Evolutionary conservation across 495 filamentous ascomycete species (phyloP).

Genomic region (Corynascus novoguineensis): DNA sequence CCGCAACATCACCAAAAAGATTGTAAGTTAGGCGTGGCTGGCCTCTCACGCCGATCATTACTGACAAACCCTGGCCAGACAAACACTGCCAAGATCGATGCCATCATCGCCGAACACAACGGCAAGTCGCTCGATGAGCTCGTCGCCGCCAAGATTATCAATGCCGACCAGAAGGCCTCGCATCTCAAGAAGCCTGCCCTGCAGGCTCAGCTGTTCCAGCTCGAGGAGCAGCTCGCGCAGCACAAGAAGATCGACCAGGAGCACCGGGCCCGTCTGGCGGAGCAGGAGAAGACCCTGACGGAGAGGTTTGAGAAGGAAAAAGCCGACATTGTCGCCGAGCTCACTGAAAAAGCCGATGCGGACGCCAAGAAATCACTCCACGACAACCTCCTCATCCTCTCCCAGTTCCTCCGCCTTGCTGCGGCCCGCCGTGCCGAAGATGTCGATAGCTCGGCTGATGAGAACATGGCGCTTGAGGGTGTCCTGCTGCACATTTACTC

Average conservation of each 20-base stretch:
- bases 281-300: slow-evolving; percentile 61
- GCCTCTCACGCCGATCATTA: neutral
- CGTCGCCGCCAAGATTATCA: slow-evolving; percentile 77
- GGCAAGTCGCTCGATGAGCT: slow-evolving; percentile 77
- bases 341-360: slow-evolving; percentile 52
- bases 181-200: slow-evolving; percentile 83
- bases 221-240: slow-evolving; percentile 77
- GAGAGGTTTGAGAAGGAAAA: slow-evolving; percentile 69
- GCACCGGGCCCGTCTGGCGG: slow-evolving; percentile 62
- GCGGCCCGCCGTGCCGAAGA: slow-evolving; percentile 63
- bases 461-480: slow-evolving; percentile 84
- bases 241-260: slow-evolving; percentile 79
- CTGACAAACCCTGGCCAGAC: slow-evolving; percentile 48
- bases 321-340: slow-evolving; percentile 51
- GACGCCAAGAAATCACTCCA: slow-evolving; percentile 49
- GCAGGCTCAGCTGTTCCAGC: slow-evolving; percentile 63
- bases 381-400: slow-evolving; percentile 57
- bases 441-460: slow-evolving; percentile 56
- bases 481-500: slow-evolving; percentile 84
- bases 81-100: slow-evolving; percentile 70
- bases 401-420: slow-evolving; percentile 74
- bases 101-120: slow-evolving; percentile 70
- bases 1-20: slow-evolving; percentile 81
- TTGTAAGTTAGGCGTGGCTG: slow-evolving; percentile 51
- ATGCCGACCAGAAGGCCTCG: slow-evolving; percentile 85